Conservation (phyloP, 2,329 filamentous ascomycete species). For the Calonectria hawksworthii region DNA sequence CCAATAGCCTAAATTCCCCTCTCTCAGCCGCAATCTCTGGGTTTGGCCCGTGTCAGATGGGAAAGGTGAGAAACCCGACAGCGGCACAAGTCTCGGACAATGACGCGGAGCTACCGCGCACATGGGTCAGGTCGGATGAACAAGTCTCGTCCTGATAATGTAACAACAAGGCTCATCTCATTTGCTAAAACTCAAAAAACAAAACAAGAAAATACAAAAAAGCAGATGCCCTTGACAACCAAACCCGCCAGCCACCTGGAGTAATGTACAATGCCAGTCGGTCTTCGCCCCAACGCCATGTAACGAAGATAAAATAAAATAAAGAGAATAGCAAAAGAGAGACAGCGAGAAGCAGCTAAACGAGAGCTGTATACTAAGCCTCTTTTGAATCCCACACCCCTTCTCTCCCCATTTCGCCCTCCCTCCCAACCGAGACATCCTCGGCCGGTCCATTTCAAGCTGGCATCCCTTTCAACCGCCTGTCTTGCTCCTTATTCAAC, state of each 20-base stretch:
- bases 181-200: conserved; percentile 19
- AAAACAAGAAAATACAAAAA: conserved; percentile 20
- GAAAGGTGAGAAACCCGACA: not conserved
- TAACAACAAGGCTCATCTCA: conserved; percentile 22
- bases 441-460: conserved; percentile 1
- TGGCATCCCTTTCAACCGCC: conserved; percentile 2
- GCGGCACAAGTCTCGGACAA: not conserved
- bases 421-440: not conserved
- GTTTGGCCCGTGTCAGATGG: too few relatives aligned
- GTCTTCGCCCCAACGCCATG: conserved; percentile 27
- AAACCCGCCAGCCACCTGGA: conserved; percentile 15
- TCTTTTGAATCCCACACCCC: not conserved
- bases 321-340: not conserved
- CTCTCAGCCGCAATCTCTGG: not conserved
- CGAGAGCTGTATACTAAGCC: not conserved
- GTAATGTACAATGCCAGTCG: conserved; percentile 31
- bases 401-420: not conserved
- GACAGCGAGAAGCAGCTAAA: not conserved
- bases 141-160: not conserved
- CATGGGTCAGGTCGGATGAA: not conserved
- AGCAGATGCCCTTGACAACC: conserved; percentile 5
- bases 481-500: not conserved
- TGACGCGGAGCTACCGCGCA: not conserved
- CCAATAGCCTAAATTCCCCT: not conserved
- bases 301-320: conserved; percentile 1